Evolutionary conservation across 2,329 filamentous ascomycete species (phyloP).

Genomic region (Pseudogymnoascus sp.): DNA sequence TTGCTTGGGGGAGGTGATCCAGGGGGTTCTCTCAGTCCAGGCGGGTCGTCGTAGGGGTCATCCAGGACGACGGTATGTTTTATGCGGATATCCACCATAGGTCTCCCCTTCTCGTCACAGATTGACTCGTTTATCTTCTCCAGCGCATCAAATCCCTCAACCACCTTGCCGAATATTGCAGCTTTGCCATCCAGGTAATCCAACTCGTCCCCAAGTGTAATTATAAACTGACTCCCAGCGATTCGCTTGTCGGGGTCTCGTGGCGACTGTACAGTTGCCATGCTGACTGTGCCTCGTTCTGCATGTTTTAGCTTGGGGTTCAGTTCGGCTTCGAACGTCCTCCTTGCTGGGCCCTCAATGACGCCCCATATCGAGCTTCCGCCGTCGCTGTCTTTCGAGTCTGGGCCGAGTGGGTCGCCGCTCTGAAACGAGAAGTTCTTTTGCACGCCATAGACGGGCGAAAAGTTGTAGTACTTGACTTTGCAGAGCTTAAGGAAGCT

Average conservation of each 20-base stretch:
- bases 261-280: slow-evolving; percentile 79
- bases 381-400: slow-evolving; percentile 78
- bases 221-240: slow-evolving; percentile 86
- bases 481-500: slow-evolving; percentile 99
- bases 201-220: slow-evolving; percentile 81
- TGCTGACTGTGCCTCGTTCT: slow-evolving; percentile 88
- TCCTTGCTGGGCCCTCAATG: slow-evolving; percentile 60
- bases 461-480: slow-evolving; percentile 98
- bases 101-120: slow-evolving; percentile 75
- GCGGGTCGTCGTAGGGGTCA: slow-evolving; percentile 81
- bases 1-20: slow-evolving; percentile 74
- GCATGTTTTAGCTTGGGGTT: slow-evolving; percentile 81
- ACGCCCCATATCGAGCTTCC: slow-evolving; percentile 90
- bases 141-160: slow-evolving; percentile 88
- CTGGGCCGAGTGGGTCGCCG: slow-evolving; percentile 84
- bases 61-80: slow-evolving; percentile 88
- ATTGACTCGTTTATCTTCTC: slow-evolving; percentile 92
- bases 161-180: slow-evolving; percentile 91
- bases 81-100: slow-evolving; percentile 89
- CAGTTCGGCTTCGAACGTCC: slow-evolving; percentile 77
- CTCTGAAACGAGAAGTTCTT: slow-evolving; percentile 95
- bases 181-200: slow-evolving; percentile 89
- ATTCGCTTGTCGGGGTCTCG: slow-evolving; percentile 73
- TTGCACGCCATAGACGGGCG: slow-evolving; percentile 84
- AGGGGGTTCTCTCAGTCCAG: slow-evolving; percentile 66